phyloP scores from a whole-genome alignment of 306 rosid genomes.

The Inga leiocalycina region DNA sequence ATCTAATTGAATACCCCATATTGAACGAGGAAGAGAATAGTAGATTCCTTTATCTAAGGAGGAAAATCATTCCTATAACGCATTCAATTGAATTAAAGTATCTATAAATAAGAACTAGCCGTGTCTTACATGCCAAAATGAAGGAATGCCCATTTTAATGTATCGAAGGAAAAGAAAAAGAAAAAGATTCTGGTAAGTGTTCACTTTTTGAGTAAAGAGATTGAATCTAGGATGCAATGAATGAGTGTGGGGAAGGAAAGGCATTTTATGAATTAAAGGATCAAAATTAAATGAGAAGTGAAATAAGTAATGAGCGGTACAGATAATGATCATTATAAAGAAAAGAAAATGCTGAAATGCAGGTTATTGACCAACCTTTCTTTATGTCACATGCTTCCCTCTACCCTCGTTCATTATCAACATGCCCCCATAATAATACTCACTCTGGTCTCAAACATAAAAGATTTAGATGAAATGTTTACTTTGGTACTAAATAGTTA shows the following conservation, averaged over 20 bases:
- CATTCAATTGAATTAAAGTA: neutral
- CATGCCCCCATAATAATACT: neutral
- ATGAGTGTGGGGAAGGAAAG: neutral
- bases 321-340: neutral
- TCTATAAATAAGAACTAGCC: neutral
- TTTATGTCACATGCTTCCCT: conserved; percentile 22
- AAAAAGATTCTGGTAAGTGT: neutral
- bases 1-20: neutral
- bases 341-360: conserved; percentile 6
- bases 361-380: conserved; percentile 39
- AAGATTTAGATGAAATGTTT: no score
- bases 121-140: neutral
- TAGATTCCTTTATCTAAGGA: neutral
- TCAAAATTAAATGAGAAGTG: neutral
- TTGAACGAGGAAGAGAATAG: neutral
- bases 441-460: no score
- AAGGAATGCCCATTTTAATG: neutral
- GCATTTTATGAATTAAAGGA: neutral
- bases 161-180: neutral
- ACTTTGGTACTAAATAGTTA: no score
- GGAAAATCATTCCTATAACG: neutral
- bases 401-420: neutral
- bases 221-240: neutral
- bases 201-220: neutral
- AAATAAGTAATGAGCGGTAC: neutral